Evolutionary conservation across 2,329 filamentous ascomycete genomes (phyloP).

Genomic region (Diaporthe humulicola): DNA sequence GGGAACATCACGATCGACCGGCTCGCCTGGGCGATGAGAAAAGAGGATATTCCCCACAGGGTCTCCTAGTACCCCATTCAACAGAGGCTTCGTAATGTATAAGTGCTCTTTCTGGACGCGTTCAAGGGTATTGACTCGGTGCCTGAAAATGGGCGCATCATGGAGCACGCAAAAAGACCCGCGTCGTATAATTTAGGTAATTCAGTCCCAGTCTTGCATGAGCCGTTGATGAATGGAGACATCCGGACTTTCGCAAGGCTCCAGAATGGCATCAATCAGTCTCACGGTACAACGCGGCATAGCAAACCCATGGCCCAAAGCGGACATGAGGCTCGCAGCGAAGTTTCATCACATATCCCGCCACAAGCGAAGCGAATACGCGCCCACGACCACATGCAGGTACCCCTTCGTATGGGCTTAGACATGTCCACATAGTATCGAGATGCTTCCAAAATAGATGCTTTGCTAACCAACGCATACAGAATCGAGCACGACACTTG

Average conservation of each 20-base stretch:
- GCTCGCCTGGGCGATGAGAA: neutral
- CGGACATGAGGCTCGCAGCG: neutral
- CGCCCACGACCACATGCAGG: neutral
- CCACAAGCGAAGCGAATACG: neutral
- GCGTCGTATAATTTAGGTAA: constrained; percentile 17
- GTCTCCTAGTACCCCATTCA: neutral
- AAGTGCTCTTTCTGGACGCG: neutral
- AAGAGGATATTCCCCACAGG: neutral
- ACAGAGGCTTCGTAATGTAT: neutral
- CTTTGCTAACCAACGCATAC: neutral
- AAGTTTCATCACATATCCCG: neutral
- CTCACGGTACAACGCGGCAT: neutral
- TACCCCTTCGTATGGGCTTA: neutral
- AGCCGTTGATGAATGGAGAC: neutral
- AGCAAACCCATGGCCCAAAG: neutral
- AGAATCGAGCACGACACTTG: neutral
- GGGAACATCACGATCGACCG: neutral
- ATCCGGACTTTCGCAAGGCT: neutral
- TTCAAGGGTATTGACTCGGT: constrained; percentile 6
- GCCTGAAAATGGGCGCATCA: neutral
- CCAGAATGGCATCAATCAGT: neutral
- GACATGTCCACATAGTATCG: neutral
- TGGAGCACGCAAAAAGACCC: constrained; percentile 3
- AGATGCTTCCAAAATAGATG: neutral
- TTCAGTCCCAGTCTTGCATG: neutral